A percentile compares a stretch with the other conserved stretches of the same genome.
phyloP scores from a whole-genome alignment of 2,329 filamentous ascomycete genomes.

The Blumeriella jaapii region DNA sequence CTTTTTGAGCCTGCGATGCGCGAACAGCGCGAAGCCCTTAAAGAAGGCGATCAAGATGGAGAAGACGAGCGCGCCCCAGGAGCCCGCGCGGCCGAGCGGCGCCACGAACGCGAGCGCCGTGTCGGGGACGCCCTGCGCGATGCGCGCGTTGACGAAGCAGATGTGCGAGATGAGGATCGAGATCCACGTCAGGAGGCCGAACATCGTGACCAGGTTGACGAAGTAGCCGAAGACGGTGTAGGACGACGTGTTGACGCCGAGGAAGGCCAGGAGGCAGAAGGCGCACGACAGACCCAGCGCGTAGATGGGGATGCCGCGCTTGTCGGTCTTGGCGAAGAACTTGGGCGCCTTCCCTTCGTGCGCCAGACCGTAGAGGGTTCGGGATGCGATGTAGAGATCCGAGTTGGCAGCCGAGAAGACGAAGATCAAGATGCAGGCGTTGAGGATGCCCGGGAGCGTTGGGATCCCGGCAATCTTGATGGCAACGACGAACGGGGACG shows the following conservation, averaged over 20 bases:
- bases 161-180: conserved; percentile 57
- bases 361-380: conserved; percentile 59
- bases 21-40: conserved; percentile 65
- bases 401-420: conserved; percentile 52
- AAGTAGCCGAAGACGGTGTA: conserved; percentile 60
- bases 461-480: conserved; percentile 55
- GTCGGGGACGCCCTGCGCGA: conserved; percentile 46
- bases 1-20: conserved; percentile 44
- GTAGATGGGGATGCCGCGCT: conserved; percentile 39
- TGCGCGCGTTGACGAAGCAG: conserved; percentile 50
- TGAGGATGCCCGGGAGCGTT: conserved; percentile 54
- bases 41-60: conserved; percentile 65
- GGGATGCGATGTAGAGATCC: conserved; percentile 52
- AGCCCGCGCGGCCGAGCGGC: conserved; percentile 61
- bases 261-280: conserved; percentile 55
- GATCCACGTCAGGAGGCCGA: conserved; percentile 25
- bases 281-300: conserved; percentile 33
- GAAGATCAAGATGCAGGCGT: conserved; percentile 55
- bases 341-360: conserved; percentile 53
- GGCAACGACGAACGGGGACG: conserved; percentile 41
- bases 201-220: conserved; percentile 45
- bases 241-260: conserved; percentile 48
- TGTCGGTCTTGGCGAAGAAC: conserved; percentile 44
- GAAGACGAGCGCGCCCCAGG: conserved; percentile 54
- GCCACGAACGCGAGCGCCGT: conserved; percentile 50